Conservation (phyloP, 495 filamentous ascomycete species). For the Pseudevernia furfuracea region DNA sequence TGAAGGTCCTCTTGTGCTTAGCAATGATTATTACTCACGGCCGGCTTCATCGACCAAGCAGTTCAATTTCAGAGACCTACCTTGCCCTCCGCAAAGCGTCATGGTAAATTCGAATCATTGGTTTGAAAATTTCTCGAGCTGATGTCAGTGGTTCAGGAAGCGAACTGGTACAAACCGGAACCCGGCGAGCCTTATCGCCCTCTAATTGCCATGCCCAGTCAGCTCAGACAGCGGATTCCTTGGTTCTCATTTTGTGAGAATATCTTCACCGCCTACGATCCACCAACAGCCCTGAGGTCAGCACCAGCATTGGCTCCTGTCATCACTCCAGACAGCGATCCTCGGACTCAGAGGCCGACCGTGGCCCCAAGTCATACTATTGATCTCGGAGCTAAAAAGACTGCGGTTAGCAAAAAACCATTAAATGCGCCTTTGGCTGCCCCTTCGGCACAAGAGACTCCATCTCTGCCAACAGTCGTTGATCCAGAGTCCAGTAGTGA, state of each 20-base stretch:
- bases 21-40: no score
- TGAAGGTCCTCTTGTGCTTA: no score
- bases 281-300: neutral
- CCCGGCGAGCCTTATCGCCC: slow-evolving; percentile 1
- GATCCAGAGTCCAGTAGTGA: no score
- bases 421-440: no score
- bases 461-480: no score
- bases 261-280: neutral
- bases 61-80: slow-evolving; percentile 5
- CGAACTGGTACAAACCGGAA: neutral
- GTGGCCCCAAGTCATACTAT: no score
- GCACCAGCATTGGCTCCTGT: neutral
- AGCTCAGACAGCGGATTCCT: neutral
- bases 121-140: neutral
- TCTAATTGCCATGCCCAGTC: neutral
- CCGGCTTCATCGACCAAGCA: neutral
- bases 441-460: no score
- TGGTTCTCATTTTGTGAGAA: neutral
- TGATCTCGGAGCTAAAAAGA: no score
- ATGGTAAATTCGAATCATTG: no score
- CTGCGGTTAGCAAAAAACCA: no score
- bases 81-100: slow-evolving; percentile 6
- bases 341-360: no score
- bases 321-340: no score
- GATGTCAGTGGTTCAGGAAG: neutral